These are phyloP conservation scores for Yamadazyma spencermartinsiae DNA, from an alignment of 1,139 yeast species.

Conservation along the genomic window DNA sequence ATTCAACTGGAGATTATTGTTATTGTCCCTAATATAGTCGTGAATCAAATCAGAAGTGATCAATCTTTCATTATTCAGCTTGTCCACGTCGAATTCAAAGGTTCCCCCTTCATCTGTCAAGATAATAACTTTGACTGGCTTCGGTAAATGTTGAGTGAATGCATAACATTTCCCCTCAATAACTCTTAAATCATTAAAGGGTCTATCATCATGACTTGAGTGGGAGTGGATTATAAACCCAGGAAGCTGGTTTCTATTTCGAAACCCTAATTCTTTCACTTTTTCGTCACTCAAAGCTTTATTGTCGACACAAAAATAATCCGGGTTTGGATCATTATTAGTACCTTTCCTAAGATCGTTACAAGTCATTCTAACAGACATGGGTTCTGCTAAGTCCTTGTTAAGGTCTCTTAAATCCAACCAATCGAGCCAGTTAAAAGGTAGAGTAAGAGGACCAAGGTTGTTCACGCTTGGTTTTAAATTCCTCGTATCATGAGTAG, in stretches of 20 bases:
- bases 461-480: conserved; percentile 9
- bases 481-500: background rate
- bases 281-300: conserved; percentile 21
- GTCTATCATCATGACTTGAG: conserved; percentile 27
- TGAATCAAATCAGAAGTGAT: conserved; percentile 24
- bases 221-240: conserved; percentile 29
- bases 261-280: conserved; percentile 23
- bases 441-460: conserved; percentile 19
- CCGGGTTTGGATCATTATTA: conserved; percentile 22
- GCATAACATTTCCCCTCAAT: conserved; percentile 31
- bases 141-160: conserved; percentile 27
- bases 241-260: conserved; percentile 25
- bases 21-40: conserved; percentile 18
- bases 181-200: conserved; percentile 28
- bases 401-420: conserved; percentile 24
- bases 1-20: conserved; percentile 6
- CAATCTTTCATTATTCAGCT: conserved; percentile 18
- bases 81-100: conserved; percentile 32
- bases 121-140: conserved; percentile 32
- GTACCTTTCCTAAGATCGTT: conserved; percentile 19
- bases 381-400: conserved; percentile 20
- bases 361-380: conserved; percentile 23
- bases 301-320: conserved; percentile 24
- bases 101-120: conserved; percentile 29
- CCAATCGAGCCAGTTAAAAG: conserved; percentile 36